Evolutionary conservation across 768 basidiomycete genomes (phyloP).

Genomic region (Pholiota microspora): DNA sequence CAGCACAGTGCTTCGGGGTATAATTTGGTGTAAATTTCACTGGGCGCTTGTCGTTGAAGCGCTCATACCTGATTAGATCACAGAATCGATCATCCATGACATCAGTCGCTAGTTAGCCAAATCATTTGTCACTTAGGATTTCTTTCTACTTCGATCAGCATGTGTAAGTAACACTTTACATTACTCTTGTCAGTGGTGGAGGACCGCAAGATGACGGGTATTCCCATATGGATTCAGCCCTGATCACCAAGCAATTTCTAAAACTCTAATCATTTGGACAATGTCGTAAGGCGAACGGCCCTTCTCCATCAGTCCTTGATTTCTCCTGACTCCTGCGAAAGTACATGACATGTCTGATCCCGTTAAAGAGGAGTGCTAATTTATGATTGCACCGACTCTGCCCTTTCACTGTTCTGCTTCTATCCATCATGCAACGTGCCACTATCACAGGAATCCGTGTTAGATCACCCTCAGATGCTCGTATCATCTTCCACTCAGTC

Average conservation of each 20-base stretch:
- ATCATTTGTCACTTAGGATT: too few species aligned
- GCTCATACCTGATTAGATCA: too few species aligned
- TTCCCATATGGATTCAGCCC: constrained; percentile 35
- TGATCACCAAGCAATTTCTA: constrained; percentile 40
- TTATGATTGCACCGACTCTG: constrained; percentile 23
- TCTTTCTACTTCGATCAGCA: too few species aligned
- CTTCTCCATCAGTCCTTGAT: constrained; percentile 38
- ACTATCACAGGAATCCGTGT: constrained; percentile 52
- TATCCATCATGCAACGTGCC: constrained; percentile 43
- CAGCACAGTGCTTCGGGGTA: too few species aligned
- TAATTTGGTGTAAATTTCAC: too few species aligned
- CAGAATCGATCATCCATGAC: too few species aligned
- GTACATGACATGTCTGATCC: constrained; percentile 27
- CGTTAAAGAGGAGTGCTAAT: constrained; percentile 31
- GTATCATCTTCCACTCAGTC: constrained; percentile 74
- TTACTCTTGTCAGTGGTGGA: too few species aligned
- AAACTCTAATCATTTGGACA: constrained; percentile 43
- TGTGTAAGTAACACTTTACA: too few species aligned
- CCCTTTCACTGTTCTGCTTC: constrained; percentile 15
- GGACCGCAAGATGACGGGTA: background rate
- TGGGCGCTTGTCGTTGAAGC: too few species aligned
- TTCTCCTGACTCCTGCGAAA: constrained; percentile 32
- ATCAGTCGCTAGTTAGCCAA: too few species aligned
- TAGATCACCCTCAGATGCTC: constrained; percentile 50
- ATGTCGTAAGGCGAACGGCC: constrained; percentile 33